Conservation (phyloP, 2,329 filamentous ascomycete genomes). For the Aspergillus pseudotamarii region DNA sequence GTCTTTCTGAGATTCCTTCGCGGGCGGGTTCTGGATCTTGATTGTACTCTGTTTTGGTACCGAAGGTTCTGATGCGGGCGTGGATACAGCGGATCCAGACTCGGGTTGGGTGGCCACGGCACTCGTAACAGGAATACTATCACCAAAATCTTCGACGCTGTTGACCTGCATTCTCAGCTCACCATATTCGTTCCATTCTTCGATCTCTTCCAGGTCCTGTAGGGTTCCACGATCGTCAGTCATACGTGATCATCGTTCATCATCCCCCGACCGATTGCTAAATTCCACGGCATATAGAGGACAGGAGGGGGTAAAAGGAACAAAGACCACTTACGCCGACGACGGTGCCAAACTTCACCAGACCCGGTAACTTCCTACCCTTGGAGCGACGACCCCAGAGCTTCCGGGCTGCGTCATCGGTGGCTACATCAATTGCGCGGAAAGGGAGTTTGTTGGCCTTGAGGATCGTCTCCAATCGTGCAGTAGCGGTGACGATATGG, state of each 20-base stretch:
- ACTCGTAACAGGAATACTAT: constrained; percentile 35
- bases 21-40: constrained; percentile 45
- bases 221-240: constrained; percentile 14
- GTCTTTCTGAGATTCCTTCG: constrained; percentile 40
- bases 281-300: not conserved
- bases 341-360: constrained; percentile 85
- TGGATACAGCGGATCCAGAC: constrained; percentile 27
- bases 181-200: constrained; percentile 99
- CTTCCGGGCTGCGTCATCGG: constrained; percentile 83
- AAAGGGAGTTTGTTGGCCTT: constrained; percentile 94
- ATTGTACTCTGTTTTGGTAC: constrained; percentile 39
- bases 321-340: constrained; percentile 69
- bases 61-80: constrained; percentile 25
- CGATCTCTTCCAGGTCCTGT: constrained; percentile 88
- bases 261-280: not conserved
- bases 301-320: not conserved
- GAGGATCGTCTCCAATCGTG: constrained; percentile 92
- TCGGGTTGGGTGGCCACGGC: constrained; percentile 26
- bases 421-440: constrained; percentile 87
- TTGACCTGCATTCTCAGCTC: constrained; percentile 85
- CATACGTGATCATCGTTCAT: not conserved
- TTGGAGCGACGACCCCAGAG: constrained; percentile 83
- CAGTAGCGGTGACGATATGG: constrained; percentile 94
- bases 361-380: constrained; percentile 83
- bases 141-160: constrained; percentile 36